Evolutionary conservation across 192 early-diverging fungal genomes (phyloP), one percentile per base, ranked within the genome.

Genomic region (Backusella liffmaniae): DNA sequence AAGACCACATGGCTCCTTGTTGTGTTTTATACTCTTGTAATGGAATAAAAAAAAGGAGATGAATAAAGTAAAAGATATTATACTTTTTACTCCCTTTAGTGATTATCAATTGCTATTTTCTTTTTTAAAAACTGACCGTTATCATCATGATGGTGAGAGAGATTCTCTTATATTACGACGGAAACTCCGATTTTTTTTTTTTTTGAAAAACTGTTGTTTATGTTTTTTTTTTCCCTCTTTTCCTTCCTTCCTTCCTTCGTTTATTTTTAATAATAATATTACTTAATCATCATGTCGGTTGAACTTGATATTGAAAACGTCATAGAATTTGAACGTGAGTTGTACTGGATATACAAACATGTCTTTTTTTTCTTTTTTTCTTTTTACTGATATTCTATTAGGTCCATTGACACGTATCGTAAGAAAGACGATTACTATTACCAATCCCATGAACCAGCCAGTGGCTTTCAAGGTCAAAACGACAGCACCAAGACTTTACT

Each of bases 381-480:
- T 39, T 16, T 37, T 13, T 29, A 16, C 41, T 71, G 41, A 71
- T 26, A 69, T 21, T 1, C 53, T 9, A 13, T 37, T 49, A 91
- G 90, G 90, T 77, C 92, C 92, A 26, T 87, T 94, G 73, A 88
- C 89, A 53, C 78, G 82, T 59, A 80, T 86, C 67, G 87, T 89
- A 66, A 86, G 90, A 51, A 87, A 88, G 67, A 71, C 73, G 7
- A 76, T 93, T 67, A 72, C 78, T n/a, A 85, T 94, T 69, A 85
- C 80, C 32, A 94, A 94, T 86, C 83, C 86, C 35, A 85, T 86
- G 73, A 83, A 87, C 72, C 65, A 87, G 46, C 87, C 94, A 1
- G 85, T 97, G 36, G 94, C 94, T n/a, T 99, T 97, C 89, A 98
- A 99, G 80, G 94, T 99, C 79, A 99, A 99, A 76, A 99, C 98